Evolutionary conservation across 2,329 filamentous ascomycete genomes (phyloP), one percentile per base, ranked within the genome.

Genomic region (Coniochaeta sp.): DNA sequence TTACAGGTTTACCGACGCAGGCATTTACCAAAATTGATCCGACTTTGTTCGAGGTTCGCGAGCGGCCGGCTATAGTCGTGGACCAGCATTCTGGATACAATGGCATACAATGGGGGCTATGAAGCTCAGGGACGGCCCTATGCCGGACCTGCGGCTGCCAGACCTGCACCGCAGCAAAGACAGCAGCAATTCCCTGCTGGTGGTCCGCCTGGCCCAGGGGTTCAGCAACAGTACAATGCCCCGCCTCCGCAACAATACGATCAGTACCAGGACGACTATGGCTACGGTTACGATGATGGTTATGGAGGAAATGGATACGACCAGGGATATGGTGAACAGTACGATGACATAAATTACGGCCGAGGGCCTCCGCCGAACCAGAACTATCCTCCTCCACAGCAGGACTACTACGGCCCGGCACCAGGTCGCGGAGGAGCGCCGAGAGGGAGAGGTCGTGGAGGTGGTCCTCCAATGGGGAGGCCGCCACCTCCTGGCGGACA

Each of bases 51-150:
- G 34, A 36, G n/a, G 34, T 40, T 11, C 11, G 16, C 38, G 38
- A 17, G 9, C 34, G 7, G 34, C 34, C 34, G n/a, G n/a, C 28
- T 31, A 31, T 38, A 38, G 34, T 12, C 11, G 16, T 12, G 34
- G 16, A 38, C 6, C 34, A 54, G 14, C 24, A 6, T 17, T 36
- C 14, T 19, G 26, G 52, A 56, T 28, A 17, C 31, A 52, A 84
- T 84, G 81, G 78, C 81, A 54, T 83, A 82, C 67, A 77, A 81
- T 63, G 76, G 74, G 62, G 77, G 73, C 62, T 81, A 79, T 62
- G 73, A 74, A 60, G 73, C 61, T 43, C 69, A 74, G 58, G 76
- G 80, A 66, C 77, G 78, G 61, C 76, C 77, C n/a, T 81, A 82
- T 66, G 75, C 73, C 62, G 79, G 78, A 40, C 76, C 74, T 34